Conservation (phyloP, 139 green algal genomes). For the Deuterostichococcus epilithicus region DNA sequence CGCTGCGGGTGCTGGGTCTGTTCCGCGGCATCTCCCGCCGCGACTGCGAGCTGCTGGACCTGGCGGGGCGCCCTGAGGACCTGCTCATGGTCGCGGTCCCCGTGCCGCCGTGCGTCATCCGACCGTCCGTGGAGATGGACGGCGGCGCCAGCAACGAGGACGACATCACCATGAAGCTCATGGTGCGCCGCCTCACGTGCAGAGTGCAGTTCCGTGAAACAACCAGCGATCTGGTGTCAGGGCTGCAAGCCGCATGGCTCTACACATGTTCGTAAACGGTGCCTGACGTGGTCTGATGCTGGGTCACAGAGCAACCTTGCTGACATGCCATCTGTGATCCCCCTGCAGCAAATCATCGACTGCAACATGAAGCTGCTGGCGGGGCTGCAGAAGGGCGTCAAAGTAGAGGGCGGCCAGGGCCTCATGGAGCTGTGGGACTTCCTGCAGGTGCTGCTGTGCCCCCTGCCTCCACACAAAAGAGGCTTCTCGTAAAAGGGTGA, state of each 20-base stretch:
- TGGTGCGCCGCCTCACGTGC: constrained; percentile 35
- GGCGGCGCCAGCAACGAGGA: constrained; percentile 89
- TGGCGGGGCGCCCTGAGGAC: constrained; percentile 74
- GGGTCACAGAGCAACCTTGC: neutral
- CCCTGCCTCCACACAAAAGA: neutral
- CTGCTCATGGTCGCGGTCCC: constrained; percentile 82
- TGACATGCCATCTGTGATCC: neutral
- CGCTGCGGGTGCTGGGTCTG: constrained; percentile 73
- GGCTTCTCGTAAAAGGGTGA: neutral
- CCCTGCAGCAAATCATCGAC: constrained; percentile 82
- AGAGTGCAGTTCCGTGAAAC: neutral
- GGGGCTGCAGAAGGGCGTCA: constrained; percentile 72
- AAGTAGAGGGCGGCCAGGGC: constrained; percentile 44
- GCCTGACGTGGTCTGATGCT: neutral
- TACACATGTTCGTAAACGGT: neutral
- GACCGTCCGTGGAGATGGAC: constrained; percentile 97
- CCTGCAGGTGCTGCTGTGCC: constrained; percentile 67
- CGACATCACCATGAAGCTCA: constrained; percentile 97
- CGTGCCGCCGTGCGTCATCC: constrained; percentile 94
- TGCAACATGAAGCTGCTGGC: constrained; percentile 75
- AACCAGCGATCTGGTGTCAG: constrained; percentile 33
- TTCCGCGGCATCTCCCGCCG: constrained; percentile 75
- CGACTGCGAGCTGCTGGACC: constrained; percentile 52
- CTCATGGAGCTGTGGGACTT: constrained; percentile 96
- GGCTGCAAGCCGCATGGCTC: constrained; percentile 34